Conservation (phyloP, 2,329 filamentous ascomycete species). For the Colletotrichum neosansevieriae region DNA sequence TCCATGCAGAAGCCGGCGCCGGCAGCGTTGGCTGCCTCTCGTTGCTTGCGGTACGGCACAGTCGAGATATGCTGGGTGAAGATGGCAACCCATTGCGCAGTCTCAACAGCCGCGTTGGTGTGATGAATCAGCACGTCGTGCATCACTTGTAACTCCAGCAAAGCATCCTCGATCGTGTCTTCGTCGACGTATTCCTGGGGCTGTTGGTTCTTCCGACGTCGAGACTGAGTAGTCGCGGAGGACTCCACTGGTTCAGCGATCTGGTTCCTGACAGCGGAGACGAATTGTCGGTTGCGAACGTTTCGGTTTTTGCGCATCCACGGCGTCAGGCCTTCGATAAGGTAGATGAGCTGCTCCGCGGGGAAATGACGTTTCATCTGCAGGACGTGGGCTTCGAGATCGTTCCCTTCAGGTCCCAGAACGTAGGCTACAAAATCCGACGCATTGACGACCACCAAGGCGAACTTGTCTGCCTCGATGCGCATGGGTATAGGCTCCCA, state of each 20-base stretch:
- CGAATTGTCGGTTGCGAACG: constrained; percentile 75
- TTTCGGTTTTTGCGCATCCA: constrained; percentile 79
- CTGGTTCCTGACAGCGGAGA: constrained; percentile 69
- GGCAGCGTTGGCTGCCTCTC: constrained; percentile 60
- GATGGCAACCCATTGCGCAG: constrained; percentile 77
- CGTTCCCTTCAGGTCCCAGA: constrained; percentile 57
- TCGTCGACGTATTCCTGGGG: constrained; percentile 70
- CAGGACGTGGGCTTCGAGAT: constrained; percentile 70
- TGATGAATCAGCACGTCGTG: constrained; percentile 79
- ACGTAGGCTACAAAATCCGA: constrained; percentile 75
- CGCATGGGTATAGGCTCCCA: constrained; percentile 73
- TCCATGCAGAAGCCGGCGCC: constrained; percentile 83
- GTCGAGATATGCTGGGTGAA: constrained; percentile 86
- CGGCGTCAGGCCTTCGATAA: constrained; percentile 75
- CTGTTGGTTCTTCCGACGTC: constrained; percentile 56
- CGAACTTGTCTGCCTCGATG: constrained; percentile 69
- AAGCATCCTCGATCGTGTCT: constrained; percentile 76
- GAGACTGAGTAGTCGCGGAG: constrained; percentile 44
- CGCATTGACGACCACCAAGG: constrained; percentile 71
- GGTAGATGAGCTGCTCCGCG: constrained; percentile 70
- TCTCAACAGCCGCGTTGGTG: constrained; percentile 69
- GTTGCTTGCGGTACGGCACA: constrained; percentile 75
- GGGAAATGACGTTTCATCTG: constrained; percentile 67
- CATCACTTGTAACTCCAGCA: constrained; percentile 76
- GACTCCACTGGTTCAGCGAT: constrained; percentile 44